Conservation (phyloP, 2,329 filamentous ascomycete genomes). For the Fusarium citri region DNA sequence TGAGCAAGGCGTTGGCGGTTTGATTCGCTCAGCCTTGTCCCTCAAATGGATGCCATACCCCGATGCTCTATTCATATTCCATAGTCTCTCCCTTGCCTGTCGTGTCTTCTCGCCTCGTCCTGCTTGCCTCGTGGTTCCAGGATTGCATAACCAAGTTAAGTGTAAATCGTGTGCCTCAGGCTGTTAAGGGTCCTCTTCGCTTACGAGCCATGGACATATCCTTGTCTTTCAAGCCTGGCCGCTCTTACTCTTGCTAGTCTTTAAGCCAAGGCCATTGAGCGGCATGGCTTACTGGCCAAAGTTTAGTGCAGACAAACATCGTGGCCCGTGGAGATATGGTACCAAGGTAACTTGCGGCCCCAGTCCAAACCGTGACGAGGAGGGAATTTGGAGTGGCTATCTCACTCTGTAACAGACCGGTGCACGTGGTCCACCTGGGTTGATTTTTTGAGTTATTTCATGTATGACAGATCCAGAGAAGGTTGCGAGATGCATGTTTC, state of each 20-base stretch:
- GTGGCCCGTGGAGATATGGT: conserved; percentile 26
- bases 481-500: conserved; percentile 21
- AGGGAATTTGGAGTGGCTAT: conserved; percentile 18
- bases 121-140: conserved; percentile 43
- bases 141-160: conserved; percentile 35
- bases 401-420: conserved; percentile 24
- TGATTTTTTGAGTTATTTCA: conserved; percentile 18
- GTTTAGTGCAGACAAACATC: conserved; percentile 37
- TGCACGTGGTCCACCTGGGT: conserved; percentile 28
- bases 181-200: conserved; percentile 27
- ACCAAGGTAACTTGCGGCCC: conserved; percentile 21
- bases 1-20: conserved; percentile 38
- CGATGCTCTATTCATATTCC: conserved; percentile 23
- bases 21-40: conserved; percentile 45
- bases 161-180: conserved; percentile 25
- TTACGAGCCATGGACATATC: conserved; percentile 22
- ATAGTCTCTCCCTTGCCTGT: conserved; percentile 32
- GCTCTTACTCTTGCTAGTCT: conserved; percentile 23
- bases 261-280: conserved; percentile 31
- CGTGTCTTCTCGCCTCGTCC: conserved; percentile 37
- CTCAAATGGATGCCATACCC: conserved; percentile 22
- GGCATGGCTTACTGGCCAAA: conserved; percentile 38
- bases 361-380: conserved; percentile 15
- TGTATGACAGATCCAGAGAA: conserved; percentile 19
- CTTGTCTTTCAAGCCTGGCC: conserved; percentile 29